Evolutionary conservation across 2,329 filamentous ascomycete species (phyloP).

Genomic region (Ampelomyces quisqualis): DNA sequence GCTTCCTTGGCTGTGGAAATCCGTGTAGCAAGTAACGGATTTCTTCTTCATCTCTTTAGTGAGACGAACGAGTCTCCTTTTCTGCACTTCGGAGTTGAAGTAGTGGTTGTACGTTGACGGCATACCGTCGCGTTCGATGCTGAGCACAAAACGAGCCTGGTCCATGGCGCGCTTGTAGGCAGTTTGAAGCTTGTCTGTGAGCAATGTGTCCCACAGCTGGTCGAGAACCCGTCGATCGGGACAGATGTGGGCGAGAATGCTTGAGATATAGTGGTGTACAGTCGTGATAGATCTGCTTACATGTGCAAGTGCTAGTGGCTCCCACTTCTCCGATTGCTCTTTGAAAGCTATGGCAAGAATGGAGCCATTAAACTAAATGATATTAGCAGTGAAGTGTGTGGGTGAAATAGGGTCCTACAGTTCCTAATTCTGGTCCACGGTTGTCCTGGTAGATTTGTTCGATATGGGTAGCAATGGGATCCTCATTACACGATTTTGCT

Average conservation of each 20-base stretch:
- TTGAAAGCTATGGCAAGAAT: constrained; percentile 16
- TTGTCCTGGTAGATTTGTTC: constrained; percentile 9
- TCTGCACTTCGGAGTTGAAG: constrained; percentile 53
- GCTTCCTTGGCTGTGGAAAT: no score
- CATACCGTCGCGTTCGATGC: constrained; percentile 35
- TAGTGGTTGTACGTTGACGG: constrained; percentile 56
- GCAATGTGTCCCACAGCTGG: constrained; percentile 44
- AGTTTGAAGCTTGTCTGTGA: constrained; percentile 50
- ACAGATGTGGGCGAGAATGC: constrained; percentile 49
- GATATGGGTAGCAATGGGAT: constrained; percentile 8
- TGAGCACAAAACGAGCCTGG: constrained; percentile 55
- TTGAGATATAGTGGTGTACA: constrained; percentile 56
- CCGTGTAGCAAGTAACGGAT: no score
- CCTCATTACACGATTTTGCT: constrained; percentile 2
- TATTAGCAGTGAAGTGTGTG: background rate
- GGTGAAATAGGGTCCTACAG: constrained; percentile 1
- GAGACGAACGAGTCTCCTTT: no score
- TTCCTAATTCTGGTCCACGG: constrained; percentile 10
- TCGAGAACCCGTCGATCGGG: constrained; percentile 47
- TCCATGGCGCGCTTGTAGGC: constrained; percentile 53
- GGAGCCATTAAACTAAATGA: constrained; percentile 8
- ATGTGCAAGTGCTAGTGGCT: constrained; percentile 50
- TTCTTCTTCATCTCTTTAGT: no score
- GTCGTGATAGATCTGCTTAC: constrained; percentile 54
- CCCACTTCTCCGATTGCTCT: constrained; percentile 59